phyloP scores from a whole-genome alignment of 495 filamentous ascomycete genomes.

The Aspergillus saccharolyticus region DNA sequence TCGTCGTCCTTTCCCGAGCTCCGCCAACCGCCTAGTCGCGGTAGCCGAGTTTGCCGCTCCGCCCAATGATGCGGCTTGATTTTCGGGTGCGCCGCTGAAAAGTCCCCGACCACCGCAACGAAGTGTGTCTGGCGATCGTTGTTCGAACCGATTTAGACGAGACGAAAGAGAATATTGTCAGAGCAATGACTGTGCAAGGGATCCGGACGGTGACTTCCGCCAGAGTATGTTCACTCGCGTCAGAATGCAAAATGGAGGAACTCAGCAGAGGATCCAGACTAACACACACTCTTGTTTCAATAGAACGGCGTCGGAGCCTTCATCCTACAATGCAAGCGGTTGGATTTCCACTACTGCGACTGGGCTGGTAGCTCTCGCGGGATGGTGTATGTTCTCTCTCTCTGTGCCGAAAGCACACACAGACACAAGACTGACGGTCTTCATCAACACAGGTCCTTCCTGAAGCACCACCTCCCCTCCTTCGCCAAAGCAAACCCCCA shows the following conservation, averaged over 20 bases:
- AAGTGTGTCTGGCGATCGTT: constrained; percentile 6
- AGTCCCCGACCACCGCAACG: constrained; percentile 18
- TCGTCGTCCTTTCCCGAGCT: not conserved
- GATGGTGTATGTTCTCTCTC: constrained; percentile 72
- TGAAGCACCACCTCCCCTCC: constrained; percentile 63
- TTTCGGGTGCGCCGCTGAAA: constrained; percentile 8
- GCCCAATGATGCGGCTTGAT: constrained; percentile 20
- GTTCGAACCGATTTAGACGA: constrained; percentile 1
- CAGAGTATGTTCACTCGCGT: constrained; percentile 36
- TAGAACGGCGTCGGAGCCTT: constrained; percentile 98
- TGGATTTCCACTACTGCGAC: constrained; percentile 97
- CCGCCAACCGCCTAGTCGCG: constrained; percentile 9
- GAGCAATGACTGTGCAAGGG: constrained; percentile 66
- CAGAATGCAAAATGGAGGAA: too few relatives aligned
- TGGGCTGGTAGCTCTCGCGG: constrained; percentile 84
- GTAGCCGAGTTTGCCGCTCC: constrained; percentile 21
- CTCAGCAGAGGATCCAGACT: not conserved
- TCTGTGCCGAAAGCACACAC: too few relatives aligned
- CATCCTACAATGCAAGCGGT: constrained; percentile 90
- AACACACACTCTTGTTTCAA: constrained; percentile 4
- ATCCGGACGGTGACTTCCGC: constrained; percentile 40
- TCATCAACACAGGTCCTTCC: constrained; percentile 58
- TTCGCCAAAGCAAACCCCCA: constrained; percentile 81
- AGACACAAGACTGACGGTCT: not conserved
- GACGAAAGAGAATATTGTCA: constrained; percentile 7